Percentiles rank a stretch among this genome's conserved stretches.
These are phyloP conservation scores for Suillus cothurnatus DNA, from an alignment of 768 basidiomycete species.

Conservation along the genomic window DNA sequence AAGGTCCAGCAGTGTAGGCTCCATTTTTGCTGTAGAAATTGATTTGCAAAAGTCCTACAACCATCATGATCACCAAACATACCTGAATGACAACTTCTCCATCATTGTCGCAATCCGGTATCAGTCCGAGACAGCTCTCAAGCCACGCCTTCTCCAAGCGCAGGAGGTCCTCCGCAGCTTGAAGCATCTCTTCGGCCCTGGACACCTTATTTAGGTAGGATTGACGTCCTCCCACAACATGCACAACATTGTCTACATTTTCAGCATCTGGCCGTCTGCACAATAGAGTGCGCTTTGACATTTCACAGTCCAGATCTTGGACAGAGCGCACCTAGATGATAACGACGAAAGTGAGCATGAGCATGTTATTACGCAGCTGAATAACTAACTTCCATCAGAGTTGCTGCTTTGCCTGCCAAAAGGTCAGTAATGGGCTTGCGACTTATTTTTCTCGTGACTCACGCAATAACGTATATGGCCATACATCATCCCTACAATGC, in stretches of 20 bases:
- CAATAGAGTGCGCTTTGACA: constrained; percentile 58
- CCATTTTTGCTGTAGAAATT: constrained; percentile 66
- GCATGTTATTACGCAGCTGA: neutral
- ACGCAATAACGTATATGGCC: constrained; percentile 74
- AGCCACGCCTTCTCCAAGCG: constrained; percentile 81
- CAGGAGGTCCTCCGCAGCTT: constrained; percentile 65
- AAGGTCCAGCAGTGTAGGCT: constrained; percentile 82
- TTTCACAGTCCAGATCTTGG: constrained; percentile 62
- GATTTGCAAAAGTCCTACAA: constrained; percentile 1
- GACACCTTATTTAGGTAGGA: constrained; percentile 69
- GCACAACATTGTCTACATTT: constrained; percentile 48
- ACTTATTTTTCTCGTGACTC: constrained; percentile 28
- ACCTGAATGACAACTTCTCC: constrained; percentile 92
- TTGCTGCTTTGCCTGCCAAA: constrained; percentile 62
- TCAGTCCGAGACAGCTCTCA: constrained; percentile 74
- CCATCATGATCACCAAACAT: constrained; percentile 20
- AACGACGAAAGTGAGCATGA: constrained; percentile 4
- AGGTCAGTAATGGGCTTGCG: constrained; percentile 15
- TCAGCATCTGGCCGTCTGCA: constrained; percentile 19
- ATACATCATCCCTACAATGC: constrained; percentile 74
- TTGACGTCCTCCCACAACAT: constrained; percentile 75
- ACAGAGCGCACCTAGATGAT: constrained; percentile 64
- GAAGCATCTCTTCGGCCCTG: constrained; percentile 51
- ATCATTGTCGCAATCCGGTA: constrained; percentile 66
- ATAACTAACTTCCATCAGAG: constrained; percentile 66